A percentile compares a stretch with the other conserved stretches of the same genome.
Conservation (phyloP, 495 filamentous ascomycete species). For the Aspergillus avenaceus region DNA sequence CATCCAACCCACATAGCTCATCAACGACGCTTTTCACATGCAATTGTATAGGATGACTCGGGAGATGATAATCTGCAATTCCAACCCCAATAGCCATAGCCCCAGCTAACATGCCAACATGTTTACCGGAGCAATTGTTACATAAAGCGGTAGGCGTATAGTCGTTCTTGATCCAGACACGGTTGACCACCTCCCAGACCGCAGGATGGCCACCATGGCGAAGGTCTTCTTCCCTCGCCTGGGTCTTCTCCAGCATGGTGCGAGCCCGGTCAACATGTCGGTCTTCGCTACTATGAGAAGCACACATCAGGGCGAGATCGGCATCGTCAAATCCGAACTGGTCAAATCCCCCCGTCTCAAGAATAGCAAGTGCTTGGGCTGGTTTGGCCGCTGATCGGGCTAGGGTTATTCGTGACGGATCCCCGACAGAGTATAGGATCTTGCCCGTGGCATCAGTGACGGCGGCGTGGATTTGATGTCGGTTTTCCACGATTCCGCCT, state of each 20-base stretch:
- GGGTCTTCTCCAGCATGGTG: slow-evolving; percentile 27
- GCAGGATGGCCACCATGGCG: slow-evolving; percentile 36
- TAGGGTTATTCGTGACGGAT: slow-evolving; percentile 34
- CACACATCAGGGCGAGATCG: slow-evolving; percentile 40
- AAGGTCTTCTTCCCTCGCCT: slow-evolving; percentile 24
- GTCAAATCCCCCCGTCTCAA: slow-evolving; percentile 27
- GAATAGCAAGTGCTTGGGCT: slow-evolving; percentile 31
- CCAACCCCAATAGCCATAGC: slow-evolving; percentile 26
- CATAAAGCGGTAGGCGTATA: slow-evolving; percentile 25
- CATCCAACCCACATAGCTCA: slow-evolving; percentile 19
- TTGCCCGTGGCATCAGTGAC: slow-evolving; percentile 26
- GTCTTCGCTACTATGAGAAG: slow-evolving; percentile 43
- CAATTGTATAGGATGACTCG: slow-evolving; percentile 25
- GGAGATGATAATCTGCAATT: slow-evolving; percentile 25
- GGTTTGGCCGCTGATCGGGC: slow-evolving; percentile 41
- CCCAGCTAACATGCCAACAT: slow-evolving; percentile 37
- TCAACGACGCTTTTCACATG: slow-evolving; percentile 24
- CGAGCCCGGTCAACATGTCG: slow-evolving; percentile 27
- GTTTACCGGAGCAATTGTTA: slow-evolving; percentile 41
- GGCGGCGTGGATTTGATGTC: slow-evolving; percentile 34
- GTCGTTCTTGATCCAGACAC: slow-evolving; percentile 34
- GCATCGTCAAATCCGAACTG: slow-evolving; percentile 29
- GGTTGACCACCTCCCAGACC: slow-evolving; percentile 23
- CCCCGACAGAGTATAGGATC: slow-evolving; percentile 30
- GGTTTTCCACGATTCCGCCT: slow-evolving; percentile 31